Evolutionary conservation across 2,329 filamentous ascomycete genomes (phyloP), one percentile per base, ranked within the genome.

Genomic region (Metarhizium humberi): DNA sequence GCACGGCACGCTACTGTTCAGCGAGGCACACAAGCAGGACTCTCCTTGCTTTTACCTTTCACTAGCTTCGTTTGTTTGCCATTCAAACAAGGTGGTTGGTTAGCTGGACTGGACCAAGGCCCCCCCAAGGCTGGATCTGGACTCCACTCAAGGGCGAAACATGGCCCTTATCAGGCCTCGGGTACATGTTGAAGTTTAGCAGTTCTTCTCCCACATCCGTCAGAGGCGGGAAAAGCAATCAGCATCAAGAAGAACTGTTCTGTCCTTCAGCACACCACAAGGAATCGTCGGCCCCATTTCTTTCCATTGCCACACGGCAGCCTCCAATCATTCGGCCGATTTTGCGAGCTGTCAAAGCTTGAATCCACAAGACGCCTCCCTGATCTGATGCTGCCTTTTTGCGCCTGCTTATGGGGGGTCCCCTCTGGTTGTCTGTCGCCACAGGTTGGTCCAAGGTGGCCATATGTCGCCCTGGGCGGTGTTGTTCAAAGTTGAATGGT

Each of bases 101-200:
- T 51, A 16, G 43, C 13, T n/a, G 13, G 2, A 18, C 51, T 14
- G 20, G 20, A 8, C 32, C 30, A 34, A 32, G 46, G 49, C 38
- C 56, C 51, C 56, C 59, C 55, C 57, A 58, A 60, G 55, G 55
- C 61, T 67, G 66, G 66, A 70, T 70, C 66, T 66, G 66, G 67
- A 67, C 64, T 64, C 67, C 66, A 67, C 66, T 60, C 59, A 55
- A 64, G 63, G 65, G 63, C 60, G 63, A 66, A 67, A 65, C 5
- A 40, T 40, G 11, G 38, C 38, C 38, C 11, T 5, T 5, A 40
- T 5, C 5, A 40, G 10, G 38, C n/a, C 38, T 16, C 38, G 38
- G 53, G 25, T 25, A 25, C 42, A 45, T 45, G n/a, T 7, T 6
- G 42, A 7, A 10, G 42, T 25, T 45, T 20, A 20, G 5, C n/a